Conservation (phyloP, 2,329 filamentous ascomycete genomes). For the Graphilbum fragrans region DNA sequence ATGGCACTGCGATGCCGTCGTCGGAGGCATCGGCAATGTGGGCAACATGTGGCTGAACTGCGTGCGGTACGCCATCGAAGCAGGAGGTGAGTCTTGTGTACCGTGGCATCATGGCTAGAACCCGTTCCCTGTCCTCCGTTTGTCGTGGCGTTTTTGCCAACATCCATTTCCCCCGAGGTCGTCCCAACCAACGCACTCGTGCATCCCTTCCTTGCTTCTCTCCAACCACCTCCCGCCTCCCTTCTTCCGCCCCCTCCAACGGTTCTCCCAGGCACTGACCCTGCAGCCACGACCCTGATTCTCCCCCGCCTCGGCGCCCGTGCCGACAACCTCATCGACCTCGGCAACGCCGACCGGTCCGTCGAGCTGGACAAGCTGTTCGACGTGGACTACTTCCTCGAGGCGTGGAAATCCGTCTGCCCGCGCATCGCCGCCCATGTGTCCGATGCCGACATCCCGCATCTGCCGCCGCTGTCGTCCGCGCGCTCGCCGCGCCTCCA, state of each 20-base stretch:
- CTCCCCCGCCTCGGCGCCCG: constrained; percentile 12
- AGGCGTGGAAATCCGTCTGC: constrained; percentile 5
- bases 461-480: constrained; percentile 2
- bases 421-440: constrained; percentile 8
- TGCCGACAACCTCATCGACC: constrained; percentile 11
- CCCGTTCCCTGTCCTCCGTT: too few species aligned
- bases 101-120: too few species aligned
- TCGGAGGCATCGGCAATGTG: constrained; percentile 24
- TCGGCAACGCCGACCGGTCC: constrained; percentile 4
- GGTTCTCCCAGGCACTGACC: not conserved
- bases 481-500: constrained; percentile 1
- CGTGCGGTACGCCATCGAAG: constrained; percentile 22
- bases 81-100: constrained; percentile 5
- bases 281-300: constrained; percentile 8
- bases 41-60: constrained; percentile 24
- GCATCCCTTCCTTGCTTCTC: too few species aligned
- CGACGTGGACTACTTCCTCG: constrained; percentile 8
- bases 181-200: too few species aligned
- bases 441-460: constrained; percentile 2
- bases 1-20: constrained; percentile 21
- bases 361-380: constrained; percentile 7
- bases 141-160: too few species aligned
- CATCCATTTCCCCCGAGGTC: too few species aligned
- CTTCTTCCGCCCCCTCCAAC: not conserved
- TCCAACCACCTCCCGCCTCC: not conserved